A percentile compares a stretch with the other conserved stretches of the same genome.
Conservation (phyloP, 2,329 filamentous ascomycete species). For the Capronia epimyces region DNA sequence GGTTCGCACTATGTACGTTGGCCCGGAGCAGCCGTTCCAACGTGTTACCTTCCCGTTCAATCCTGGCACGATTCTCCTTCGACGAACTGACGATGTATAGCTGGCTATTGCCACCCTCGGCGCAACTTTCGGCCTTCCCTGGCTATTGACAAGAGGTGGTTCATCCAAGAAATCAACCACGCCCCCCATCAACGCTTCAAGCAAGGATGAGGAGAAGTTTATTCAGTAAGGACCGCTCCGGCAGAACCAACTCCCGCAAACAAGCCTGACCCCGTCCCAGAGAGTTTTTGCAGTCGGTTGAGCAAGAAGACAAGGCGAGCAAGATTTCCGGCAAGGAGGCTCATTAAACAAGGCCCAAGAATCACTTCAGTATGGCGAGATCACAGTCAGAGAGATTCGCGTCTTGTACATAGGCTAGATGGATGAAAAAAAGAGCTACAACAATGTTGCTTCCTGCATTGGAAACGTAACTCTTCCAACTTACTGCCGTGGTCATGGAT, state of each 20-base stretch:
- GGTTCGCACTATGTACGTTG: constrained; percentile 47
- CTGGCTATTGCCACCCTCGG: constrained; percentile 57
- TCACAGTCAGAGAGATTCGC: constrained; percentile 1
- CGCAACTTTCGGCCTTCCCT: constrained; percentile 45
- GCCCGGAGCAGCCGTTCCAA: not conserved
- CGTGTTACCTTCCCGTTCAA: not conserved
- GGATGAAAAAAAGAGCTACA: constrained; percentile 14
- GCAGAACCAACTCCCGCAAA: not conserved
- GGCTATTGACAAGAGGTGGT: constrained; percentile 44
- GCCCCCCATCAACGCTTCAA: constrained; percentile 59
- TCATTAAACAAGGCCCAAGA: constrained; percentile 15
- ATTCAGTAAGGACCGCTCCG: constrained; percentile 51
- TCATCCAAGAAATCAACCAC: constrained; percentile 44
- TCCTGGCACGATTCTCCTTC: not conserved
- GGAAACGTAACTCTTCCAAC: not conserved
- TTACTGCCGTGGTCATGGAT: constrained; percentile 19
- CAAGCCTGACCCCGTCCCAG: constrained; percentile 31
- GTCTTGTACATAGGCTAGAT: constrained; percentile 23
- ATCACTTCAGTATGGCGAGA: not conserved
- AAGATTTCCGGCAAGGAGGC: constrained; percentile 25
- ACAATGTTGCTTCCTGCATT: not conserved
- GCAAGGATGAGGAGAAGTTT: constrained; percentile 64
- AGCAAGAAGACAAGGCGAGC: constrained; percentile 45
- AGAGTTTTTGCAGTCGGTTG: constrained; percentile 48
- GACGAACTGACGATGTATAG: constrained; percentile 36